Conservation (phyloP, 768 basidiomycete genomes). For the Auriscalpium orientale region DNA sequence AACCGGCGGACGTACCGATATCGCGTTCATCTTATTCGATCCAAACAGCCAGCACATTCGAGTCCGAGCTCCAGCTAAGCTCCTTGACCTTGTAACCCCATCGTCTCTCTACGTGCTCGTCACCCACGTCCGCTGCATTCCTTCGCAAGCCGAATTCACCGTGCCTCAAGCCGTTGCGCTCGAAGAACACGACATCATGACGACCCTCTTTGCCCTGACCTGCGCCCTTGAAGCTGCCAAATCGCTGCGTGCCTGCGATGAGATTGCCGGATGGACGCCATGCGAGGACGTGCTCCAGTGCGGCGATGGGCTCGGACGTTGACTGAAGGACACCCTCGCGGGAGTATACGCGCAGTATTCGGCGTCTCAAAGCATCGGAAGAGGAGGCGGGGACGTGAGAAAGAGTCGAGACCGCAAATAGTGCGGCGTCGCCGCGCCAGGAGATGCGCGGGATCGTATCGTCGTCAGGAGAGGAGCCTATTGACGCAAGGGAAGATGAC, state of each 20-base stretch:
- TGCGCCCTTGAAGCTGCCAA: slow-evolving; percentile 61
- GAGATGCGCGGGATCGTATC: slow-evolving; percentile 65
- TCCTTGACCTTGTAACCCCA: slow-evolving; percentile 74
- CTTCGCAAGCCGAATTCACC: slow-evolving; percentile 73
- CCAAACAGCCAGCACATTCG: slow-evolving; percentile 81
- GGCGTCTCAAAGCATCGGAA: slow-evolving; percentile 31
- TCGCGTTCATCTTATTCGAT: slow-evolving; percentile 62
- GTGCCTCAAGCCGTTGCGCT: slow-evolving; percentile 88
- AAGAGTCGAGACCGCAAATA: slow-evolving; percentile 77
- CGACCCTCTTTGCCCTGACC: slow-evolving; percentile 56
- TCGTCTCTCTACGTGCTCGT: slow-evolving; percentile 23
- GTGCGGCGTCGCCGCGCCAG: slow-evolving; percentile 92
- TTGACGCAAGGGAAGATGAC: slow-evolving; percentile 26
- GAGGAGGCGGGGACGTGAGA: slow-evolving; percentile 30
- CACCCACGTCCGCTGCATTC: slow-evolving; percentile 16
- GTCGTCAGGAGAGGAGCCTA: slow-evolving; percentile 62
- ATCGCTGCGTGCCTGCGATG: slow-evolving; percentile 75
- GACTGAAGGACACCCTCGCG: slow-evolving; percentile 68
- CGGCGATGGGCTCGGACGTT: slow-evolving; percentile 77
- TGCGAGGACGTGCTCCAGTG: slow-evolving; percentile 68
- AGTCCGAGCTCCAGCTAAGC: slow-evolving; percentile 83
- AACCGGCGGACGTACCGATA: slow-evolving; percentile 43
- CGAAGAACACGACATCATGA: slow-evolving; percentile 90
- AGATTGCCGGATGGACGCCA: slow-evolving; percentile 91
- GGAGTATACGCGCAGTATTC: slow-evolving; percentile 68